Evolutionary conservation across 371 early-diverging fungal species (phyloP), one percentile per base, ranked within the genome.

Genomic region (Mucor sp.): DNA sequence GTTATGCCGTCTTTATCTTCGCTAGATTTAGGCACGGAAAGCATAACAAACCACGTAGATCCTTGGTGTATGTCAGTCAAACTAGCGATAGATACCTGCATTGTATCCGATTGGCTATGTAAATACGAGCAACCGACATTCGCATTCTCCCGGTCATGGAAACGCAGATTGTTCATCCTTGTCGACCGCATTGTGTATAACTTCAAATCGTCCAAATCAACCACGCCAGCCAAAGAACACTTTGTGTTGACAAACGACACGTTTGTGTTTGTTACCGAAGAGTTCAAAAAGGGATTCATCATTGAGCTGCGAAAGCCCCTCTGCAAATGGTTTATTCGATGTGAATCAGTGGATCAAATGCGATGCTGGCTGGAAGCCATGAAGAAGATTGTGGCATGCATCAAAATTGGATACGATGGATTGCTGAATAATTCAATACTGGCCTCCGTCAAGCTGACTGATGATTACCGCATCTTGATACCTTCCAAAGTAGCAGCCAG

Each of bases 201-300:
- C 17, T 82, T 77, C 63, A 82, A 80, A 68, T 67, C 75, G 6
- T 43, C 63, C 32, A 82, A 82, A 63, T 33, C 77, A 12, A 78
- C 77, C 4, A 58, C 44, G 7, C 76, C 79, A 14, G 71, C 72
- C 4, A 74, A 68, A 33, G 83, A 82, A n/a, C 76, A 80, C 25
- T 80, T 82, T 66, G 37, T 72, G 11, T 58, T 82, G 23, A 78
- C 83, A 2, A 71, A 74, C 19, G 80, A 82, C 43, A 82, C 83
- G 2, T 72, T 76, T 64, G 77, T 80, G 1, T 82, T 82, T 67
- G 77, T 80, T 4, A 74, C 80, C 1, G 83, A 82, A 71, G 79
- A 78, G 37, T 82, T 80, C 47, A 76, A 78, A 63, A 78, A 76
- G 37, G 70, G 74, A 0, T 80, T 64, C 58, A 78, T 78, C 17